Percentiles rank a stretch among this genome's conserved stretches.
These are phyloP conservation scores for Parsonsia alboflavescens DNA, from an alignment of 257 asterid genomes.

Conservation along the genomic window DNA sequence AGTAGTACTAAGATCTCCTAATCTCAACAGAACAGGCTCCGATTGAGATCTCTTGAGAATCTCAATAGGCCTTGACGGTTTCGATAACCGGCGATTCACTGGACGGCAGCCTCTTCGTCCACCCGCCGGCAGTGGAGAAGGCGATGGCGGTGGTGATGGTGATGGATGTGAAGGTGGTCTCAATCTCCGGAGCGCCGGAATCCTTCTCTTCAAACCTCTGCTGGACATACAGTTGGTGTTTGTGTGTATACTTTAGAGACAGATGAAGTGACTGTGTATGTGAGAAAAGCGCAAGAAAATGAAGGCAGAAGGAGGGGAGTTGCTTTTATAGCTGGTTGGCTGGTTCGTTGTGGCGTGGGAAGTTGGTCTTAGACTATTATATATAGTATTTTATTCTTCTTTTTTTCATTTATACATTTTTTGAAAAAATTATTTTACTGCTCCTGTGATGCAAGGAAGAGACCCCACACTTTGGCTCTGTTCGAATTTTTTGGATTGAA, in stretches of 20 bases:
- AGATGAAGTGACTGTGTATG: slow-evolving; percentile 2
- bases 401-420: too few relatives aligned
- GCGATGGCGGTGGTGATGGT: slow-evolving; percentile 21
- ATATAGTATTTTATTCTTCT: too few relatives aligned
- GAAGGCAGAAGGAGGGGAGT: neutral
- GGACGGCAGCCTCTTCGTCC: slow-evolving; percentile 19
- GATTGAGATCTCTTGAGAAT: slow-evolving; percentile 38
- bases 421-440: too few relatives aligned
- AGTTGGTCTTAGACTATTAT: neutral
- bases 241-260: neutral
- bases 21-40: slow-evolving; percentile 33
- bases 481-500: too few relatives aligned
- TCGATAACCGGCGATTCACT: slow-evolving; percentile 11
- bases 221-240: slow-evolving; percentile 34
- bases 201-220: slow-evolving; percentile 26
- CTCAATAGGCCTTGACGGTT: slow-evolving; percentile 18
- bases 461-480: too few relatives aligned
- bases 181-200: slow-evolving; percentile 39
- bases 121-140: slow-evolving; percentile 9
- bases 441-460: too few relatives aligned
- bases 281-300: neutral
- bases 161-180: slow-evolving; percentile 22
- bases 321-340: neutral
- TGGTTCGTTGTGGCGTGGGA: neutral
- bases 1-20: neutral